Conservation (phyloP, 345 rosid species). For the Pugionium dolabratum region DNA sequence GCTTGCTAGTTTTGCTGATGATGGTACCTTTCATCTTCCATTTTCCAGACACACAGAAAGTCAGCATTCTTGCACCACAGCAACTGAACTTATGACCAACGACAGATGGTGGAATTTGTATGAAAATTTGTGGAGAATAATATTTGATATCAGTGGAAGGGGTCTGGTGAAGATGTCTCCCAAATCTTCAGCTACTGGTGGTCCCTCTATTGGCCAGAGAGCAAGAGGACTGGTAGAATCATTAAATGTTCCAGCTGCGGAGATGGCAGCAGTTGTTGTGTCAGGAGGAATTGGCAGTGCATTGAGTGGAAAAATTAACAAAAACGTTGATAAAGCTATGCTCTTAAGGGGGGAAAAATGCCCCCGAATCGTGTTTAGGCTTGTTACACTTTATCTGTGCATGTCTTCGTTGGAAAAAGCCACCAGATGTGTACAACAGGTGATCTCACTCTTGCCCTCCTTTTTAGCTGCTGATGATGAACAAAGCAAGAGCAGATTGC, state of each 20-base stretch:
- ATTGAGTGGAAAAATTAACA: constrained; percentile 73
- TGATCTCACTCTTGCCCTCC: constrained; percentile 77
- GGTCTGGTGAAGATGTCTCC: constrained; percentile 70
- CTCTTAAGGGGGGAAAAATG: constrained; percentile 90
- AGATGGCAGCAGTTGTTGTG: constrained; percentile 98
- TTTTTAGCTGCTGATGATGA: constrained; percentile 81
- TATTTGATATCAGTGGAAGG: constrained; percentile 79
- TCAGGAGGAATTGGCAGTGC: constrained; percentile 96
- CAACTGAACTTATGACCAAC: constrained; percentile 49
- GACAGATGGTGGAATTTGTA: constrained; percentile 87
- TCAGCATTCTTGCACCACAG: constrained; percentile 44
- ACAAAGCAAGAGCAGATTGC: constrained; percentile 85
- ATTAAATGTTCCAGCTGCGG: constrained; percentile 93
- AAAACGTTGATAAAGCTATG: constrained; percentile 89
- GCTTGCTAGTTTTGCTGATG: constrained; percentile 27
- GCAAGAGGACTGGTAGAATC: constrained; percentile 97
- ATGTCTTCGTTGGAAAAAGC: constrained; percentile 83
- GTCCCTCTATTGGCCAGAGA: constrained; percentile 90
- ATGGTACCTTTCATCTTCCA: constrained; percentile 13
- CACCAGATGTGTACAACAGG: constrained; percentile 81
- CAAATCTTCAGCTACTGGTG: constrained; percentile 51
- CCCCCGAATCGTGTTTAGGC: constrained; percentile 85
- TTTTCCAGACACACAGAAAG: constrained; percentile 50
- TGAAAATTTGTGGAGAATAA: constrained; percentile 80
- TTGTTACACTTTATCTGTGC: constrained; percentile 75